Conservation (phyloP, 2,329 filamentous ascomycete genomes). For the Cladosporium colombiae region DNA sequence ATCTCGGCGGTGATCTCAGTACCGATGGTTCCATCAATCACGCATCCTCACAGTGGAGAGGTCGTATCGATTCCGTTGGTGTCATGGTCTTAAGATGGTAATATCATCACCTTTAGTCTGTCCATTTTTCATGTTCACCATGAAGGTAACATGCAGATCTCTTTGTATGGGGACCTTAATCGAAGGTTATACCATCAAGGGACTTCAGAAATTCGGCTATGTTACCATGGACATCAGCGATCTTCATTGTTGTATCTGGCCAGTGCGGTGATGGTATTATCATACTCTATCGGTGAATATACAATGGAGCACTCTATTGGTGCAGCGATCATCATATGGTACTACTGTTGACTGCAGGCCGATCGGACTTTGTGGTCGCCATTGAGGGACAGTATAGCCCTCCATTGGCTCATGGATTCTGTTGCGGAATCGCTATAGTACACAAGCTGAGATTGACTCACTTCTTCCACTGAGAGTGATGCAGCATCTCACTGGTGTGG, state of each 20-base stretch:
- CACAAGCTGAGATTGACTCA: no score
- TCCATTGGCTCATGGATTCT: no score
- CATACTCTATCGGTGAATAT: neutral
- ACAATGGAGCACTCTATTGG: neutral
- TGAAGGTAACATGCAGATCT: neutral
- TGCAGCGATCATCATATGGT: neutral
- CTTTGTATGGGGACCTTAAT: neutral
- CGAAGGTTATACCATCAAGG: neutral
- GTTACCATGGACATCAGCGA: neutral
- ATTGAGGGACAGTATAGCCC: no score
- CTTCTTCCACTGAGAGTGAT: no score
- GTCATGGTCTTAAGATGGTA: neutral
- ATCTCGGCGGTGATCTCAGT: neutral
- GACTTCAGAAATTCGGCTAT: neutral
- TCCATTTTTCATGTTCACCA: neutral
- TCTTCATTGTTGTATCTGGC: neutral
- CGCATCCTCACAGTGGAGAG: neutral
- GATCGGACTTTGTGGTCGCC: no score
- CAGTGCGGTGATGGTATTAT: neutral
- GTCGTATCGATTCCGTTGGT: neutral
- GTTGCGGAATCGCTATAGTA: no score
- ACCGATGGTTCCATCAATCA: neutral
- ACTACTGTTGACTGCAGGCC: no score
- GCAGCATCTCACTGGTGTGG: no score
- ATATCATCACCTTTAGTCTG: neutral